Conservation (phyloP, 73 alveolate species). For the Stentor roeselii region DNA sequence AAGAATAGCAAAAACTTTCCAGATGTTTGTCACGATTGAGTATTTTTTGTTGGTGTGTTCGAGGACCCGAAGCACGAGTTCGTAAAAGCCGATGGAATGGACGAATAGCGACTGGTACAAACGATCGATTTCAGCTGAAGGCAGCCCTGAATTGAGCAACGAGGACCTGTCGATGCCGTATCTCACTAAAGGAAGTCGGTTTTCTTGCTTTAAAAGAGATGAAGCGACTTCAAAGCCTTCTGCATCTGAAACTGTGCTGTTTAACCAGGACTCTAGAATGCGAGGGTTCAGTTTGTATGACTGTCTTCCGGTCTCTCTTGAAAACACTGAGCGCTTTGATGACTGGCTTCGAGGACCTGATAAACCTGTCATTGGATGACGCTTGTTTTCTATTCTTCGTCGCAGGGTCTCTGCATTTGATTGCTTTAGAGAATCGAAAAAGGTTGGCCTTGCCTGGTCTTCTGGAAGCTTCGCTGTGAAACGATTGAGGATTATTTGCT, state of each 20-base stretch:
- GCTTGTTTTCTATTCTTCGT: not conserved
- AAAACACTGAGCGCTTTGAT: not conserved
- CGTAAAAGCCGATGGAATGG: conserved; percentile 59
- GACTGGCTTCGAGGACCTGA: not conserved
- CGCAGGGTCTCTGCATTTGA: not conserved
- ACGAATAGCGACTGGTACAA: conserved; percentile 56
- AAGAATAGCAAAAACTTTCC: conserved; percentile 67
- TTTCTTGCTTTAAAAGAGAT: not conserved
- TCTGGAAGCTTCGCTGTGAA: too few species aligned
- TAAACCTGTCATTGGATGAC: conserved; percentile 22
- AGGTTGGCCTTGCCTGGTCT: not conserved
- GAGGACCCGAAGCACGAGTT: conserved; percentile 45
- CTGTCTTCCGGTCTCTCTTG: not conserved
- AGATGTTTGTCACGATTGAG: conserved; percentile 41
- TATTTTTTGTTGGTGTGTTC: conserved; percentile 49
- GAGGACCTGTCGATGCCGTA: conserved; percentile 56
- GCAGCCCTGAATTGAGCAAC: conserved; percentile 46
- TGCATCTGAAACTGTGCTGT: conserved; percentile 63
- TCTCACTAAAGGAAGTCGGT: conserved; percentile 40
- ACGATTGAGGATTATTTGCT: too few species aligned
- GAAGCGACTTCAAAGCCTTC: conserved; percentile 63
- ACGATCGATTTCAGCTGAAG: conserved; percentile 45
- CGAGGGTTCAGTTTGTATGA: conserved; percentile 43
- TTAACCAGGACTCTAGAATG: conserved; percentile 58
- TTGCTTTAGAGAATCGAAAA: not conserved